Evolutionary conservation across 345 rosid species (phyloP).

Genomic region (Streptanthus diversifolius): DNA sequence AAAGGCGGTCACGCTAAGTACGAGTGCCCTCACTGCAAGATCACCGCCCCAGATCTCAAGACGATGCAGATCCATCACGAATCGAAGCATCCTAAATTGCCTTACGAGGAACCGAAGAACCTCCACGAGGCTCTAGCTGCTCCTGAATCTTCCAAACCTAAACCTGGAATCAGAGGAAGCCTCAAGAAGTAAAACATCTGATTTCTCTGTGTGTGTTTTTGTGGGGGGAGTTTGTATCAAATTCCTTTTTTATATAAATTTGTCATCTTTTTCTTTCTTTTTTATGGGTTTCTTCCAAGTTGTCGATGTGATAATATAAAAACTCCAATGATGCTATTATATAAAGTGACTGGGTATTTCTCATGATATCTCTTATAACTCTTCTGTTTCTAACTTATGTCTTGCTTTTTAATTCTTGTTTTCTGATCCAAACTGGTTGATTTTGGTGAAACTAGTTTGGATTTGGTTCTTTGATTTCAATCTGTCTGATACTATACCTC

Average conservation of each 20-base stretch:
- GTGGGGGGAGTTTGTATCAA: background rate
- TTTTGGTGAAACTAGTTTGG: background rate
- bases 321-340: constrained; percentile 21
- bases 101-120: constrained; percentile 71
- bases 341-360: constrained; percentile 4
- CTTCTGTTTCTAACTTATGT: background rate
- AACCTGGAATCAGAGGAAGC: constrained; percentile 59
- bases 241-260: background rate
- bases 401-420: background rate
- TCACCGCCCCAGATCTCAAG: constrained; percentile 71
- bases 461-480: background rate
- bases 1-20: constrained; percentile 95
- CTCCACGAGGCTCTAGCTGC: constrained; percentile 46
- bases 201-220: background rate
- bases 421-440: background rate
- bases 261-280: background rate
- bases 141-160: constrained; percentile 41
- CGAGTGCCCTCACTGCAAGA: constrained; percentile 92
- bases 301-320: constrained; percentile 17
- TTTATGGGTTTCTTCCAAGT: background rate
- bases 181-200: constrained; percentile 42
- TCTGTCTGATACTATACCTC: no score
- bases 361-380: constrained; percentile 6
- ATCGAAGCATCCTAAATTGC: constrained; percentile 78
- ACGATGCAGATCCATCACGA: constrained; percentile 98